Evolutionary conservation across 176 grass and related monocot species (phyloP), one percentile per base, ranked within the genome.

Genomic region (Rhynchospora tenuis): DNA sequence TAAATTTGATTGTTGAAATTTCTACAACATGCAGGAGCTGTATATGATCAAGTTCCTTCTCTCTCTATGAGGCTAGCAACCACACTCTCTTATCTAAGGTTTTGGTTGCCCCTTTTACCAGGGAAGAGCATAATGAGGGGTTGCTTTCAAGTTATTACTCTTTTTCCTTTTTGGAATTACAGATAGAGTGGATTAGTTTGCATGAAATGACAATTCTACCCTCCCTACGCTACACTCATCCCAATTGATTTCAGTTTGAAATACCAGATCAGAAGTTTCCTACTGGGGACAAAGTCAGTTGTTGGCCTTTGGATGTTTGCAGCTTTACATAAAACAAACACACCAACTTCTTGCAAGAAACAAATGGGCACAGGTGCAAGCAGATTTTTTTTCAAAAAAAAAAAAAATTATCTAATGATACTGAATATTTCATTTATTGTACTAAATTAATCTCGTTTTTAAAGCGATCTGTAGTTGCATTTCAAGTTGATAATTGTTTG

Each of bases 101-200:
- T 46, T 38, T 46, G 43, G 54, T 27, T 88, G 71, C 73, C 86
- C 86, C 59, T 64, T 85, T 75, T 66, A 85, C 64, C 87, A 81
- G 83, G 87, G 87, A 85, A 84, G 24, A 70, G 29, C 81, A 68
- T 59, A 84, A 69, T 50, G 61, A 65, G 26, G 20, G 56, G 61
- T 88, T 54, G 59, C 59, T 88, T 76, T 88, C 69, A 57, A 57
- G 50, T 45, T 72, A 83, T 78, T 26, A 38, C 22, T 5, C 79
- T 4, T 51, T 67, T 56, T 64, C 50, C 50, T 73, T 82, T 64
- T 52, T 74, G 55, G 85, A 87, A 75, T 83, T 82, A 87, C 65
- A 83, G 65, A 42, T 82, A 59, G 24, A 22, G 33, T 12, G 45
- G 24, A 63, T 64, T 52, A 38, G 57, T 20, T 68, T 42, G 14